Base-by-base conservation (phyloP, 129 eudicot species). In the Chrysanthemum seticuspe region DNA sequence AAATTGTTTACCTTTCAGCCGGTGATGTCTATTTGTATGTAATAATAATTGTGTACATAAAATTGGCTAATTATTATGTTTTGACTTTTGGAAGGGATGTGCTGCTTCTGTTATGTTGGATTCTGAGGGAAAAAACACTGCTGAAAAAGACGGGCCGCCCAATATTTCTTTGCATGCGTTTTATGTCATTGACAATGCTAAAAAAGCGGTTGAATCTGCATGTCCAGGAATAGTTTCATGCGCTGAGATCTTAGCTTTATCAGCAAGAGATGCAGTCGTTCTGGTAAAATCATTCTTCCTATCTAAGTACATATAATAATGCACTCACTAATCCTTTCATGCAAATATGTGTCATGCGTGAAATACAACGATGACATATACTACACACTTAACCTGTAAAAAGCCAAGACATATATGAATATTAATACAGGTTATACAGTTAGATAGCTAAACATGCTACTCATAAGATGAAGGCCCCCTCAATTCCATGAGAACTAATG, bases 151-250 rank as follows among this genome's bases (percentile, higher is more conserved):
- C 69, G 97, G 89, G 3, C 96, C 91, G 0, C 93, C 97, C 0
- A 91, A 91, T 66, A 62, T 79, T 40, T 86, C 97, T 62, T 82
- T 91, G 76, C 91, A 87, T 61, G 89, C 86, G 54, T 88, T 91
- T 79, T 88, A 72, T 68, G 91, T 86, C 52, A 88, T 88, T 55
- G 89, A 91, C 21, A 56, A 70, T 69, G 97, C 93, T 14, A 91
- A 91, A 74, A 81, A 75, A 72, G 91, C 83, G 18, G 80, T 88
- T 2, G 96, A 88, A 65, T 76, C 93, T 11, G 79, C 77, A 3
- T 91, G 97, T 60, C 97, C 97, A 0, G 91, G 96, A 34, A 34
- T 85, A 9, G 96, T 91, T 72, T 91, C 97, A 2, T 88, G 97
- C 50, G 96, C 96, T 4, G 97, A 91, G 76, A 83, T 91, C 67